Evolutionary conservation across 805 yeast genomes (phyloP).

Genomic region (Candida khao-thaluensis): DNA sequence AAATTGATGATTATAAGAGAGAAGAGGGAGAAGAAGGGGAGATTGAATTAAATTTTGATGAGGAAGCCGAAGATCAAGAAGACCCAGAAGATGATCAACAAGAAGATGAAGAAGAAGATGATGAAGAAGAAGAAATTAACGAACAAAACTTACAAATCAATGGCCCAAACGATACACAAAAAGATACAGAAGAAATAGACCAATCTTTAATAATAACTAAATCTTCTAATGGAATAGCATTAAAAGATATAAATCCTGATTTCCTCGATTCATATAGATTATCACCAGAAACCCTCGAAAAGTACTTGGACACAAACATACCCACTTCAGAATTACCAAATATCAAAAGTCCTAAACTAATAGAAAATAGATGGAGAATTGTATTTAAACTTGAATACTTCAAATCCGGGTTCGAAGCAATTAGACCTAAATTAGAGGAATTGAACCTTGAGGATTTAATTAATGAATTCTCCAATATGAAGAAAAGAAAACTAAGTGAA

Average conservation of each 20-base stretch:
- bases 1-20: slow-evolving; percentile 50
- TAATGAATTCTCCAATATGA: slow-evolving; percentile 34
- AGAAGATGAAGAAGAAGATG: slow-evolving; percentile 3
- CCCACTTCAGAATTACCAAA: slow-evolving; percentile 1
- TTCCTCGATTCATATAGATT: neutral
- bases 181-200: neutral
- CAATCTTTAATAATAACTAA: neutral
- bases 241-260: slow-evolving; percentile 7
- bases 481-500: slow-evolving; percentile 22
- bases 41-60: slow-evolving; percentile 41
- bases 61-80: slow-evolving; percentile 27
- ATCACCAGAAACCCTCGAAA: neutral
- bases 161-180: too few relatives aligned
- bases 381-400: slow-evolving; percentile 50
- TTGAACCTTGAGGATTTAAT: slow-evolving; percentile 39
- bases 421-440: slow-evolving; percentile 44
- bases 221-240: slow-evolving; percentile 1
- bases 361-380: slow-evolving; percentile 27
- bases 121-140: neutral
- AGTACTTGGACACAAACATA: neutral
- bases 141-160: neutral
- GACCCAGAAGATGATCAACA: slow-evolving; percentile 26
- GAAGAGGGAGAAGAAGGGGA: slow-evolving; percentile 23
- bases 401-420: slow-evolving; percentile 14
- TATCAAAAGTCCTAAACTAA: slow-evolving; percentile 2